phyloP scores from a whole-genome alignment of 345 rosid genomes.

The Lepidium didymum region DNA sequence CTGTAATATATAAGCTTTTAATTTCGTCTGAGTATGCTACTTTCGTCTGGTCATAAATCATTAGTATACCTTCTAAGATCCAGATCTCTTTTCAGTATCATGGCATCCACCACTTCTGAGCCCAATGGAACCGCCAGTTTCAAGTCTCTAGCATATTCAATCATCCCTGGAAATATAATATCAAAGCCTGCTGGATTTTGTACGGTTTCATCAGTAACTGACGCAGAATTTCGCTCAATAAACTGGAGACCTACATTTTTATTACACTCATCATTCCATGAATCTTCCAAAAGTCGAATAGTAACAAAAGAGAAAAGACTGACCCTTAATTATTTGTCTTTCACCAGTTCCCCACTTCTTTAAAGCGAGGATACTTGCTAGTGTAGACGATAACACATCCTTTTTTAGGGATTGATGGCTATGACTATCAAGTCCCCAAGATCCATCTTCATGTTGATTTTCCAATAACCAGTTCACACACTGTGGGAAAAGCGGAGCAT shows the following conservation, averaged over 20 bases:
- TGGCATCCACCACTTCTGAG: slow-evolving; percentile 35
- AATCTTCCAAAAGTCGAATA: neutral
- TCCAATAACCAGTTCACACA: slow-evolving; percentile 67
- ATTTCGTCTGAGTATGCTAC: neutral
- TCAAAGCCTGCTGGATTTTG: slow-evolving; percentile 65
- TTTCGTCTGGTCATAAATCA: too few relatives aligned
- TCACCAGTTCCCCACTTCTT: slow-evolving; percentile 74
- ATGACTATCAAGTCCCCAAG: slow-evolving; percentile 60
- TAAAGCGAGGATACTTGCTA: slow-evolving; percentile 71
- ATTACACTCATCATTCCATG: neutral
- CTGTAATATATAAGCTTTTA: neutral
- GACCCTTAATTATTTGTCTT: slow-evolving; percentile 57
- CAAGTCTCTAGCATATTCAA: slow-evolving; percentile 58
- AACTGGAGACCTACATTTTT: slow-evolving; percentile 59
- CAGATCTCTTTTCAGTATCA: slow-evolving; percentile 44
- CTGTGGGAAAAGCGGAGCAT: slow-evolving; percentile 59
- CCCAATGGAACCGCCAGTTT: slow-evolving; percentile 54
- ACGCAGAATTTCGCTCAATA: slow-evolving; percentile 54
- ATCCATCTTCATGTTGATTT: slow-evolving; percentile 70
- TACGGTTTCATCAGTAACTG: slow-evolving; percentile 48
- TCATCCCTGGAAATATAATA: slow-evolving; percentile 75
- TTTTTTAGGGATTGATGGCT: slow-evolving; percentile 40
- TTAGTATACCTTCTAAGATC: slow-evolving; percentile 51
- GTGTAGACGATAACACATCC: slow-evolving; percentile 64
- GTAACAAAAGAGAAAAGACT: neutral